phyloP scores from a whole-genome alignment of 2,329 filamentous ascomycete genomes.

The Ophiostoma piceae region DNA sequence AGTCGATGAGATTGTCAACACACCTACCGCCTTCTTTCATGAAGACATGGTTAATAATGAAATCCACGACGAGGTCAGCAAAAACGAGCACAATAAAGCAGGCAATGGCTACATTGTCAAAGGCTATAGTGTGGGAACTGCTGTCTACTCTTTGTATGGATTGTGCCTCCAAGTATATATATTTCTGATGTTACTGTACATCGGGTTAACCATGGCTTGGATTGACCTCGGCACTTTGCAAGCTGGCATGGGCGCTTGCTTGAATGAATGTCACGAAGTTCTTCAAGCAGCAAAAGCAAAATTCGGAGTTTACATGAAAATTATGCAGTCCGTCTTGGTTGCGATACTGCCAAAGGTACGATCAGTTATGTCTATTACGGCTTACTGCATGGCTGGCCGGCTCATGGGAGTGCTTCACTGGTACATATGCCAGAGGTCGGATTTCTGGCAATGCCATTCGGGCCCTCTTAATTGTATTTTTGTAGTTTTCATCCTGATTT shows the following conservation, averaged over 20 bases:
- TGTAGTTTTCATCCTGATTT: background rate
- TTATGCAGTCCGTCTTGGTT: background rate
- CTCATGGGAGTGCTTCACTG: background rate
- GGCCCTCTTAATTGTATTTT: background rate
- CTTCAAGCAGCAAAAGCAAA: background rate
- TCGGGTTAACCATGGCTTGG: background rate
- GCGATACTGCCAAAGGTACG: background rate
- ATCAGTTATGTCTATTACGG: background rate
- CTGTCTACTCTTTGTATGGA: background rate
- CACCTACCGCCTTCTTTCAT: background rate
- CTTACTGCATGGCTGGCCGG: background rate
- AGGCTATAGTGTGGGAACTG: background rate
- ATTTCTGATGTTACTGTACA: background rate
- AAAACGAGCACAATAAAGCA: too few relatives aligned
- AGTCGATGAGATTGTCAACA: background rate
- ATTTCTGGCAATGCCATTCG: too few relatives aligned
- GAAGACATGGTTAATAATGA: background rate
- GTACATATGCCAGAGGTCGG: too few relatives aligned
- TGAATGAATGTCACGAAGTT: background rate
- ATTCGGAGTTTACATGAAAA: too few relatives aligned
- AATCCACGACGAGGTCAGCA: background rate
- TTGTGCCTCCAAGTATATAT: background rate
- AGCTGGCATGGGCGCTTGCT: background rate
- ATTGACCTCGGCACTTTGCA: background rate
- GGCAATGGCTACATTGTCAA: background rate